These are phyloP conservation scores for Diaporthe destruens DNA, from an alignment of 2,329 filamentous ascomycete genomes.

Conservation along the genomic window DNA sequence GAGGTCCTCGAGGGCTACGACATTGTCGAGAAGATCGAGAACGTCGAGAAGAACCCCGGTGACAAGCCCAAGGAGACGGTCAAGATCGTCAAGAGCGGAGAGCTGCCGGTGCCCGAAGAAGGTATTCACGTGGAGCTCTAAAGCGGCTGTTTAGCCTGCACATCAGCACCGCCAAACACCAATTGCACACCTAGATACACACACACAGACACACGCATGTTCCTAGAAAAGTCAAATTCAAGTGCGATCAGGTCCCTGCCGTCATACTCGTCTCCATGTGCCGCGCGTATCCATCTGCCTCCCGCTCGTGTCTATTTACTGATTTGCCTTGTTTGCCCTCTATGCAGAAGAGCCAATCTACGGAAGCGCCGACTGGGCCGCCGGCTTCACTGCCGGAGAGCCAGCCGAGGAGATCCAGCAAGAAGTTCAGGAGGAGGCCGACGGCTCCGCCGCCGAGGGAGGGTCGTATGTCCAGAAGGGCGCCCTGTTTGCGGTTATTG, in stretches of 20 bases:
- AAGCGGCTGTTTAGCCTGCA: conserved; percentile 53
- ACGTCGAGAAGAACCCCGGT: conserved; percentile 71
- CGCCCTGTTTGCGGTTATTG: conserved; percentile 63
- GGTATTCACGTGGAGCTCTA: conserved; percentile 94
- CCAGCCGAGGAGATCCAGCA: conserved; percentile 40
- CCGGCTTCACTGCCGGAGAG: conserved; percentile 53
- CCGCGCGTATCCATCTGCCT: conserved; percentile 17
- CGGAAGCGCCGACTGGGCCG: conserved; percentile 54
- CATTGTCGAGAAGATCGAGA: conserved; percentile 83
- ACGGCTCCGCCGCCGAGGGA: conserved; percentile 45
- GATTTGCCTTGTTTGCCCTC: conserved; percentile 50
- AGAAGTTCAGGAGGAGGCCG: conserved; percentile 24
- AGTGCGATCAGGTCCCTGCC: conserved; percentile 33
- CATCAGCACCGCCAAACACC: conserved; percentile 40
- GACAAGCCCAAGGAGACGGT: conserved; percentile 78
- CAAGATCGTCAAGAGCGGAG: conserved; percentile 87
- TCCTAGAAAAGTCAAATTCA: conserved; percentile 33
- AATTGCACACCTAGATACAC: conserved; percentile 30
- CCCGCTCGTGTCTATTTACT: conserved; percentile 44
- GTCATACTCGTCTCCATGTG: conserved; percentile 36
- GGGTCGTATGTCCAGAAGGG: conserved; percentile 63
- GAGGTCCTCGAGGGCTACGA: conserved; percentile 91
- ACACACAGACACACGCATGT: conserved; percentile 34
- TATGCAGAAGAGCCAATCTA: conserved; percentile 50
- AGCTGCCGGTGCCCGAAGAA: conserved; percentile 86